phyloP scores from a whole-genome alignment of 2,329 filamentous ascomycete genomes.

The Penicillium hordei region DNA sequence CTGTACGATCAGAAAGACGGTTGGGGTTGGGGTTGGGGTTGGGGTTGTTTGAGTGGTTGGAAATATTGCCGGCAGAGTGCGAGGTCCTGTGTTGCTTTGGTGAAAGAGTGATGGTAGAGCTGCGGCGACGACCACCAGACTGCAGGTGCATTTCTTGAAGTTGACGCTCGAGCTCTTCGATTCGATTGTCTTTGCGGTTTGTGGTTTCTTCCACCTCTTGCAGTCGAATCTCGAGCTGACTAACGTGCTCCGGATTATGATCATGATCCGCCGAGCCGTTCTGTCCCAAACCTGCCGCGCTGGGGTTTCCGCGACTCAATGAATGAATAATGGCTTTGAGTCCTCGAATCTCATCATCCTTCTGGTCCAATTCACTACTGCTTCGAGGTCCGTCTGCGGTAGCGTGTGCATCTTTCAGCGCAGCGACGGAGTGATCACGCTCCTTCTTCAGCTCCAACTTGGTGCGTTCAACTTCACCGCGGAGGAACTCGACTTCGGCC shows the following conservation, averaged over 20 bases:
- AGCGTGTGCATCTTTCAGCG: constrained; percentile 55
- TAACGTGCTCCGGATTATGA: constrained; percentile 56
- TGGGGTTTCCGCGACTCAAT: constrained; percentile 65
- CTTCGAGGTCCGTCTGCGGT: constrained; percentile 45
- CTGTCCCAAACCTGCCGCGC: constrained; percentile 30
- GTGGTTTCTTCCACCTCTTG: constrained; percentile 72
- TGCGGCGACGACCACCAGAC: constrained; percentile 31
- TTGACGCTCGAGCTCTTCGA: constrained; percentile 85
- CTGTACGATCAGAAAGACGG: constrained; percentile 44
- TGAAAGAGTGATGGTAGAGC: constrained; percentile 38
- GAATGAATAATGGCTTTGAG: constrained; percentile 98
- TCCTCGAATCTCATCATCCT: constrained; percentile 95
- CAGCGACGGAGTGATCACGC: constrained; percentile 73
- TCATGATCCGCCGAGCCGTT: constrained; percentile 34
- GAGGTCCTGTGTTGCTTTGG: constrained; percentile 37
- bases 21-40: constrained; percentile 30
- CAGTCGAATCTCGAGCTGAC: constrained; percentile 75
- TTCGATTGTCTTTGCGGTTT: constrained; percentile 69
- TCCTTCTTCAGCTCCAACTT: constrained; percentile 84
- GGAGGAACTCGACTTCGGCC: constrained; percentile 91
- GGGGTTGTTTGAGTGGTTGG: constrained; percentile 26
- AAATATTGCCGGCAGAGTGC: constrained; percentile 28
- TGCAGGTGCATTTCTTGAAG: constrained; percentile 50
- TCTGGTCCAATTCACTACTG: constrained; percentile 81
- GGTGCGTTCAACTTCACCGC: constrained; percentile 91